These are phyloP conservation scores for Auriscalpium microsporum DNA, from an alignment of 768 basidiomycete species.

Conservation along the genomic window DNA sequence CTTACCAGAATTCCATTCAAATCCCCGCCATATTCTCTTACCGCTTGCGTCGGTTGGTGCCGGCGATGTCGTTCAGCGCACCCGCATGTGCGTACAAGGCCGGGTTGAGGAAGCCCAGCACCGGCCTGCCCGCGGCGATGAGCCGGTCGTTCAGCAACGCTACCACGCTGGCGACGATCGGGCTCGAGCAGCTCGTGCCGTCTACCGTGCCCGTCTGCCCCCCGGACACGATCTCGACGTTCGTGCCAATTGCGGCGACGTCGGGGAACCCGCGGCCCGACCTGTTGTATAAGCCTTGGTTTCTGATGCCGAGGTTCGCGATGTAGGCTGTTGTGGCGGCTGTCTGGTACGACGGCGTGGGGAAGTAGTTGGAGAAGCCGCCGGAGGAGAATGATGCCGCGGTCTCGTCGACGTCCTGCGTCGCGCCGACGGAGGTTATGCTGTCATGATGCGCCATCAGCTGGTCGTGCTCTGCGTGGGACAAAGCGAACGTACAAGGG, in stretches of 20 bases:
- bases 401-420: constrained; percentile 22
- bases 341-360: constrained; percentile 29
- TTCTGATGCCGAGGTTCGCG: constrained; percentile 19
- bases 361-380: constrained; percentile 29
- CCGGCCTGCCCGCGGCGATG: constrained; percentile 18
- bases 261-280: constrained; percentile 42
- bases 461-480: neutral
- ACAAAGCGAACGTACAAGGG: constrained; percentile 14
- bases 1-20: too few species aligned
- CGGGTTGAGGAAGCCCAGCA: constrained; percentile 27
- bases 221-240: constrained; percentile 21
- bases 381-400: constrained; percentile 26
- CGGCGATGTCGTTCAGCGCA: constrained; percentile 28
- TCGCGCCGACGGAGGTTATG: constrained; percentile 29
- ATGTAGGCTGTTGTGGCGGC: constrained; percentile 31
- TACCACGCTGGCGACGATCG: constrained; percentile 27
- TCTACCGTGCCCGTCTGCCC: constrained; percentile 13
- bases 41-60: too few species aligned
- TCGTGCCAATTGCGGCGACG: constrained; percentile 30
- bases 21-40: too few species aligned
- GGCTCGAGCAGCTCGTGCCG: constrained; percentile 28
- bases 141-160: constrained; percentile 28
- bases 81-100: constrained; percentile 23
- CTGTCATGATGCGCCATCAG: constrained; percentile 4
- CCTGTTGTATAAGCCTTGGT: constrained; percentile 23